These are phyloP conservation scores for Acer campestre DNA, from an alignment of 345 rosid genomes.

Conservation along the genomic window DNA sequence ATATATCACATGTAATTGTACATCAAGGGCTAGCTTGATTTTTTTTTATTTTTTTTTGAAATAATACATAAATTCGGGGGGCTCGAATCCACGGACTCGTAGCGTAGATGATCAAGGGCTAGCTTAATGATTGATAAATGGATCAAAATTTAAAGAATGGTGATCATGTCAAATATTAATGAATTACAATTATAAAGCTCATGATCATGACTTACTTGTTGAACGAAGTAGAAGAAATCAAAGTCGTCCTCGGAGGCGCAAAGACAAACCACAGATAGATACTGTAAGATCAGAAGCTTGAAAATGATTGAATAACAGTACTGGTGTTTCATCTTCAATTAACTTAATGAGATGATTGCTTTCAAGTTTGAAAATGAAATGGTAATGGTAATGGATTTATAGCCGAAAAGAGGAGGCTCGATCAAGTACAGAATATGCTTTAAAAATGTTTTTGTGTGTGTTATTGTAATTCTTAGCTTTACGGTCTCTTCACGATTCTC, in stretches of 20 bases:
- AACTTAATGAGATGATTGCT: not conserved
- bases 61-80: no score
- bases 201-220: slow-evolving; percentile 41
- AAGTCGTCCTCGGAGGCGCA: slow-evolving; percentile 58
- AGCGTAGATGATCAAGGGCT: not conserved
- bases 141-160: not conserved
- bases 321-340: slow-evolving; percentile 24
- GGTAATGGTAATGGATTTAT: not conserved
- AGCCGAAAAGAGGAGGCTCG: not conserved
- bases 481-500: not conserved
- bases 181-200: not conserved
- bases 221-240: slow-evolving; percentile 90
- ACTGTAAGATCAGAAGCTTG: slow-evolving; percentile 44
- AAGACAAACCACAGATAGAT: slow-evolving; percentile 44
- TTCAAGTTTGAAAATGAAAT: not conserved
- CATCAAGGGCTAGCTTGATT: not conserved
- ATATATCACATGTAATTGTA: no score
- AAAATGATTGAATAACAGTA: slow-evolving; percentile 23
- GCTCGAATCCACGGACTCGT: no score
- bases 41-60: no score
- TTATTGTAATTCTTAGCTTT: not conserved
- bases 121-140: not conserved
- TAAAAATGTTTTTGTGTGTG: not conserved
- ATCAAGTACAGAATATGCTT: not conserved
- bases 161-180: not conserved